Evolutionary conservation across 441 rosid species (phyloP), one percentile per base, ranked within the genome.

Genomic region (Croton setiger): DNA sequence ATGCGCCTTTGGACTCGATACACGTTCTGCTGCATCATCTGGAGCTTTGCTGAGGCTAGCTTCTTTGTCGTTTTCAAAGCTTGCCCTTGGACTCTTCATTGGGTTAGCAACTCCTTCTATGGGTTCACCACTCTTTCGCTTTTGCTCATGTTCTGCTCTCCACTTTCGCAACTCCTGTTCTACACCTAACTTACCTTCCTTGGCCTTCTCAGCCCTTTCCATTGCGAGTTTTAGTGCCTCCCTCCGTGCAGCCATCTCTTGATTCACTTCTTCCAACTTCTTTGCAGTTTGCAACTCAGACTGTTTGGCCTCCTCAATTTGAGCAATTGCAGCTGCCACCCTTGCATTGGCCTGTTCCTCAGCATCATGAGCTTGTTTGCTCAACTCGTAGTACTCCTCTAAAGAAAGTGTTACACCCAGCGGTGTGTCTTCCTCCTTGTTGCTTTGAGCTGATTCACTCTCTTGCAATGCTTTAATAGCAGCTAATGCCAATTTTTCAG

Each of bases 141-240:
- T 82, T 76, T 83, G 94, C 82, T 88, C 96, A 12, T 90, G 87
- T 71, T 91, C 97, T 6, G 89, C 86, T 72, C 98, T 86, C 97
- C 97, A 91, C 65, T 78, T 87, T 76, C 98, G 83, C 75, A 91
- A 68, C 82, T 94, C 96, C 18, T 94, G 96, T 71, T 94, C 98
- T 27, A 84, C 86, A 37, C 88, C 96, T 58, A 90, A 54, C 77
- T 91, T 94, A 72, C 92, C 91, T 71, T 88, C 93, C 84, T 88
- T 85, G 47, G 98, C 98, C 76, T 75, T 81, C 82, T 90, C 97
- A 2, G 97, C 97, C 79, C 86, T 91, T 15, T 79, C 96, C 80
- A 80, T 75, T 21, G 98, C 97, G 57, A 74, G 64, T 80, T 71
- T 81, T 17, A 94, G 73, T 0, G 87, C 86, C 73, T 86, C 88